Conservation (phyloP, 2,329 filamentous ascomycete genomes). For the Berkeleyomyces basicola region DNA sequence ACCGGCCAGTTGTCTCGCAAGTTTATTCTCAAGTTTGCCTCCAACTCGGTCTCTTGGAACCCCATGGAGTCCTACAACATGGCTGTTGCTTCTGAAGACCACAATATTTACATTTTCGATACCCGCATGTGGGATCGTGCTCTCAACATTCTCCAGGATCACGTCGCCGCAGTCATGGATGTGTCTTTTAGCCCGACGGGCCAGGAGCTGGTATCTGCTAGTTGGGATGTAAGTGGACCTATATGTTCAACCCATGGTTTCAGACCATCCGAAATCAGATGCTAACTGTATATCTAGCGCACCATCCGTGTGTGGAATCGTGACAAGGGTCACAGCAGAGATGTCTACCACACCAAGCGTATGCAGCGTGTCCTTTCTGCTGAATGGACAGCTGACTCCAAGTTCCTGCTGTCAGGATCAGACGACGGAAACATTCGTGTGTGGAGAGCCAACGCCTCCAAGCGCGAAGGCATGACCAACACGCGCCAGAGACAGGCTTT, state of each 20-base stretch:
- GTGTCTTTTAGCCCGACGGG: slow-evolving; percentile 91
- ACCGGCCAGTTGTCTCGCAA: slow-evolving; percentile 72
- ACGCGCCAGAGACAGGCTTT: slow-evolving; percentile 71
- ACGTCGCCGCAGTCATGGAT: slow-evolving; percentile 86
- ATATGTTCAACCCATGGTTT: neutral
- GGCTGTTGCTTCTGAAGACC: slow-evolving; percentile 83
- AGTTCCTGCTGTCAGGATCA: slow-evolving; percentile 76
- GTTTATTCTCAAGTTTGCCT: slow-evolving; percentile 64
- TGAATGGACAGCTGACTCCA: slow-evolving; percentile 73
- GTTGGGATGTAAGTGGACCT: slow-evolving; percentile 39
- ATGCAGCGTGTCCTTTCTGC: slow-evolving; percentile 90
- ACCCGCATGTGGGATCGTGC: slow-evolving; percentile 81
- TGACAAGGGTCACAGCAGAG: slow-evolving; percentile 65
- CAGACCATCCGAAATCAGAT: slow-evolving; percentile 38
- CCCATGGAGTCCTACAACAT: slow-evolving; percentile 96
- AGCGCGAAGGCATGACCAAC: slow-evolving; percentile 70
- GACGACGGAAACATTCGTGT: slow-evolving; percentile 79
- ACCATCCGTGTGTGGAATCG: slow-evolving; percentile 76
- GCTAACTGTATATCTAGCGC: slow-evolving; percentile 25
- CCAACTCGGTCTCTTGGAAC: slow-evolving; percentile 79
- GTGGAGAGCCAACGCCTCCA: slow-evolving; percentile 77
- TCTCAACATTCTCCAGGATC: slow-evolving; percentile 76
- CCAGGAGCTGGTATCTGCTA: slow-evolving; percentile 79
- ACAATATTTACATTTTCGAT: slow-evolving; percentile 79
- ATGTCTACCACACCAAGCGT: slow-evolving; percentile 93